Evolutionary conservation across 768 basidiomycete genomes (phyloP).

Genomic region (Tricholomella constricta): DNA sequence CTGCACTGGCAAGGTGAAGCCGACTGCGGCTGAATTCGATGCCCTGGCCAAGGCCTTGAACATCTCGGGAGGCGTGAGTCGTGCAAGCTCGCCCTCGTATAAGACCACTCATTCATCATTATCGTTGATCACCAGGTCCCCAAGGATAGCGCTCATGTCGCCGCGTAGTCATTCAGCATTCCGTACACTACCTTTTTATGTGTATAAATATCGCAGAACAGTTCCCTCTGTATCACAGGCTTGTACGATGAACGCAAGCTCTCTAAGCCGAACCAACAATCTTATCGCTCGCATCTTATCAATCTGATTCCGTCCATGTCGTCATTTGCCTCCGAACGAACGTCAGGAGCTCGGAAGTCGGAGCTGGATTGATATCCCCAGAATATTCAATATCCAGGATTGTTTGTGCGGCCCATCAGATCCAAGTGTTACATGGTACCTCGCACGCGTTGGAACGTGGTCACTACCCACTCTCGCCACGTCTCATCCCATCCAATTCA

Average conservation of each 20-base stretch:
- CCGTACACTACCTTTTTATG: background rate
- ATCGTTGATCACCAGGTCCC: conserved; percentile 4
- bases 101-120: background rate
- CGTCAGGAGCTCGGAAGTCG: background rate
- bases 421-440: background rate
- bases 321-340: background rate
- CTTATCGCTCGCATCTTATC: conserved; percentile 9
- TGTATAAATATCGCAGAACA: background rate
- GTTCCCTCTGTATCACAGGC: background rate
- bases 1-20: conserved; percentile 41
- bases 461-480: conserved; percentile 7
- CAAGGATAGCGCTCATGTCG: background rate
- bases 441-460: conserved; percentile 1
- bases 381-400: background rate
- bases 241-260: too few relatives aligned
- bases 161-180: conserved; percentile 2
- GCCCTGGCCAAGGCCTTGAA: conserved; percentile 45
- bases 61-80: conserved; percentile 38
- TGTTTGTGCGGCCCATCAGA: background rate
- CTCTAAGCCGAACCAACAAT: too few relatives aligned
- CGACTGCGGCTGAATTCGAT: conserved; percentile 52
- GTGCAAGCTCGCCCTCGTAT: too few relatives aligned
- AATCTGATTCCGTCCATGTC: conserved; percentile 1
- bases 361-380: background rate
- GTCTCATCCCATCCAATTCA: background rate